These are phyloP conservation scores for Rhodamnia rubescens DNA, from an alignment of 345 rosid genomes.

Conservation along the genomic window DNA sequence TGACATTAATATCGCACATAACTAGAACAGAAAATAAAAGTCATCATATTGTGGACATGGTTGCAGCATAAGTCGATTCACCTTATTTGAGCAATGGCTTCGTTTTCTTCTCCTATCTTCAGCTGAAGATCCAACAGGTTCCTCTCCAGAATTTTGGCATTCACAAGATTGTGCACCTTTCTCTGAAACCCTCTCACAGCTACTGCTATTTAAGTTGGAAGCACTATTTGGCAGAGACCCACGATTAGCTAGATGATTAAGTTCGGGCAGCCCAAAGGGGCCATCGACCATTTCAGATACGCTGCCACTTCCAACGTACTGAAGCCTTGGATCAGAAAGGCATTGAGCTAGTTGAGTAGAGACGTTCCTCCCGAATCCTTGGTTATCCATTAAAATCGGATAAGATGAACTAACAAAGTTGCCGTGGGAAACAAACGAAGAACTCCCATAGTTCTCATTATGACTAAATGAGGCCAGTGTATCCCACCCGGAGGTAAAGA, in stretches of 20 bases:
- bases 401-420: constrained; percentile 46
- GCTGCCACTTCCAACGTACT: constrained; percentile 44
- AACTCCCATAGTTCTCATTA: constrained; percentile 30
- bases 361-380: constrained; percentile 31
- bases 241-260: constrained; percentile 18
- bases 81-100: constrained; percentile 44
- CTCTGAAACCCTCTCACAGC: constrained; percentile 24
- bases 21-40: background rate
- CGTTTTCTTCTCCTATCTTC: constrained; percentile 50
- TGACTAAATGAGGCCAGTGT: constrained; percentile 37
- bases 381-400: constrained; percentile 44
- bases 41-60: background rate
- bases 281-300: constrained; percentile 42
- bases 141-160: constrained; percentile 43
- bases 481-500: constrained; percentile 79
- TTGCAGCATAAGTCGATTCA: constrained; percentile 5
- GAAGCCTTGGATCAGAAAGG: constrained; percentile 51
- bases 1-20: background rate
- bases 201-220: constrained; percentile 23
- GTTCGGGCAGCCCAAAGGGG: constrained; percentile 28
- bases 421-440: constrained; percentile 39
- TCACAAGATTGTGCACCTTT: constrained; percentile 30
- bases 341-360: constrained; percentile 31
- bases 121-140: constrained; percentile 26
- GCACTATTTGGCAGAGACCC: constrained; percentile 23